Evolutionary conservation across 805 yeast species (phyloP), one percentile per base, ranked within the genome.

Genomic region (Candida ascalaphidarum): DNA sequence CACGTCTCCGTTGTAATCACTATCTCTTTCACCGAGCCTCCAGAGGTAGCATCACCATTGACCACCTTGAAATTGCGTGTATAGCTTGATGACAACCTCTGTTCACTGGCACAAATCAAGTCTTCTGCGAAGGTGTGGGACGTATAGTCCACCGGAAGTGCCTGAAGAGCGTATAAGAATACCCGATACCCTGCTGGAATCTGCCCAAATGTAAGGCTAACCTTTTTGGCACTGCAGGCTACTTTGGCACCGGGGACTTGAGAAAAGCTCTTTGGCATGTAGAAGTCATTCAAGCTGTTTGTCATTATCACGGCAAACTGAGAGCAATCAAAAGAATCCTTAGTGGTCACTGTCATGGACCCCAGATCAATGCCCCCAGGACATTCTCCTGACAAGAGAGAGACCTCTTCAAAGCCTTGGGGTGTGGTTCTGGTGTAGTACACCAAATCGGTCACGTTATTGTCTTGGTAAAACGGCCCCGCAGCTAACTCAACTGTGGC

Each of bases 371-470:
- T 33, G 4, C 44, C 43, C 9, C 33, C 33, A 10, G 31, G 20
- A 29, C 49, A 44, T 4, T 20, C 26, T 11, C 38, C 43, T 8
- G 37, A 26, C 16, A 42, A 26, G n/a, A 37, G 25, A 23, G 28
- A 39, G 2, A 40, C 24, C 21, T 40, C 46, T 19, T 35, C 40
- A 11, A 25, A 18, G 11, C 29, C 19, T 10, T 34, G 34, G 4
- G 44, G 47, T 4, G 43, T 37, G 1, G 40, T 31, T 14, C 45
- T 33, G 11, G 45, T 29, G 21, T 30, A 40, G 13, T 22, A 32
- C n/a, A 39, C 28, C 13, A 37, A 24, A 17, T 35, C 25, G 20
- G 31, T 30, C 7, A 15, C 14, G 14, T 30, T 29, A n/a, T 26
- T 12, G 7, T 35, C 17, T 13, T 26, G 17, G 18, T 28, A 39